Conservation (phyloP, 2,329 filamentous ascomycete genomes). For the Stachybotrys echinatus region DNA sequence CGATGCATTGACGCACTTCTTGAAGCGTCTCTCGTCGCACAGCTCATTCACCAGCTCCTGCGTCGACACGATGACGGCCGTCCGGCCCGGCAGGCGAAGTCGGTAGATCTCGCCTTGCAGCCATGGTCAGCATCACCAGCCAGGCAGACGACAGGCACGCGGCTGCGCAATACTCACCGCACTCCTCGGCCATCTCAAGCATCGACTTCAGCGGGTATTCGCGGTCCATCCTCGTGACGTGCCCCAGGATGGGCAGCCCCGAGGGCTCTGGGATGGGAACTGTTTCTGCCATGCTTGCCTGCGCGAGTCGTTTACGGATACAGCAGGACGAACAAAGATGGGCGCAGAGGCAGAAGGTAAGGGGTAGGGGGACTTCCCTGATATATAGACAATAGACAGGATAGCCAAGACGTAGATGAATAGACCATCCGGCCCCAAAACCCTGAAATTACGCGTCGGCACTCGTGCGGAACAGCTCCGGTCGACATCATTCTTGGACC, state of each 20-base stretch:
- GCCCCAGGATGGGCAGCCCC: conserved; percentile 59
- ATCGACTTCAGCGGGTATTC: conserved; percentile 50
- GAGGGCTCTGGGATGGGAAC: conserved; percentile 54
- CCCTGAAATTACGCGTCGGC: too few species aligned
- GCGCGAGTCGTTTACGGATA: too few species aligned
- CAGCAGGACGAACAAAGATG: too few species aligned
- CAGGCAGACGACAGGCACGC: too few species aligned
- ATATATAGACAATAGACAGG: too few species aligned
- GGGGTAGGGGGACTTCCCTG: too few species aligned
- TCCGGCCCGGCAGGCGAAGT: conserved; percentile 42
- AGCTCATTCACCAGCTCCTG: conserved; percentile 53
- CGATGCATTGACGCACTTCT: conserved; percentile 30
- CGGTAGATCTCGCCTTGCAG: conserved; percentile 53
- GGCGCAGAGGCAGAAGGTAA: too few species aligned
- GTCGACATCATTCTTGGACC: too few species aligned
- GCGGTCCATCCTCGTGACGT: conserved; percentile 54
- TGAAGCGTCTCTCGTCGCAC: conserved; percentile 55
- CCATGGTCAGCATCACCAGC: conserved; percentile 5
- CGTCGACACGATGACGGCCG: conserved; percentile 45
- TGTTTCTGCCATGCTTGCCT: conserved; percentile 9
- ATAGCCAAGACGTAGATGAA: too few species aligned
- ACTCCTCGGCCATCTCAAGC: conserved; percentile 50
- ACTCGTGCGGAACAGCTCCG: too few species aligned
- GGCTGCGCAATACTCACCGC: conserved; percentile 45
- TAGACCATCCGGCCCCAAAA: too few species aligned